These are phyloP conservation scores for Thielaviopsis punctulata DNA, from an alignment of 2,329 filamentous ascomycete species.

Conservation along the genomic window DNA sequence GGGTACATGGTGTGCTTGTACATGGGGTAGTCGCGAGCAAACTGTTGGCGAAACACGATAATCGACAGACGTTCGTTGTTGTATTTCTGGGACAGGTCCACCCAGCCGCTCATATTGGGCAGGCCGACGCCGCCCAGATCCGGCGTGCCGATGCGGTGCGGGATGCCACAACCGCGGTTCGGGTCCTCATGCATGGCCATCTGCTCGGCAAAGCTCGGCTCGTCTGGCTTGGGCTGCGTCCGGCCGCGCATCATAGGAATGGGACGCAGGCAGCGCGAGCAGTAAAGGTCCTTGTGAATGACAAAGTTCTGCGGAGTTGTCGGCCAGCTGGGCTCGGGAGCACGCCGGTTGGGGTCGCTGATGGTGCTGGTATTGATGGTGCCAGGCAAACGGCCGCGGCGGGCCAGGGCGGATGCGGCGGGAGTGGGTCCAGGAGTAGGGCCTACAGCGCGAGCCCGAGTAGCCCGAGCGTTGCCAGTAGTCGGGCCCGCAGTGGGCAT, in stretches of 20 bases:
- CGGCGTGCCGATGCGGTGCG: slow-evolving; percentile 5
- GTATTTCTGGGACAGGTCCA: slow-evolving; percentile 8
- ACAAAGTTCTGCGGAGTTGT: not conserved
- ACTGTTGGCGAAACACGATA: not conserved
- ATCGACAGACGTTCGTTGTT: slow-evolving; percentile 5
- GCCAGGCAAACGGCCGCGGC: not conserved
- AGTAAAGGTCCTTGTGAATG: slow-evolving; percentile 7
- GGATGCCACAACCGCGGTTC: slow-evolving; percentile 8
- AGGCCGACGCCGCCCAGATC: slow-evolving; percentile 6
- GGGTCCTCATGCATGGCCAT: slow-evolving; percentile 8
- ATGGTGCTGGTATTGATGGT: not conserved
- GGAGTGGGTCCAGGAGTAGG: not conserved
- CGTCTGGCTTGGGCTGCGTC: not conserved
- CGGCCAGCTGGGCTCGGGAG: slow-evolving; percentile 5
- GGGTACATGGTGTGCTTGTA: slow-evolving; percentile 11
- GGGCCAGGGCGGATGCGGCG: no score
- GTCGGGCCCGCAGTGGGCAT: no score
- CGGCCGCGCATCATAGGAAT: not conserved
- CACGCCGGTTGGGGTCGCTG: not conserved
- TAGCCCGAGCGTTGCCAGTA: not conserved
- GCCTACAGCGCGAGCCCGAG: not conserved
- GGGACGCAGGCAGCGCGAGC: slow-evolving; percentile 9
- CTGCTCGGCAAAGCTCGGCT: slow-evolving; percentile 2
- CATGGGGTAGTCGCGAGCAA: slow-evolving; percentile 7
- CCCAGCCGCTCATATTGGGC: slow-evolving; percentile 11